Evolutionary conservation across 441 rosid genomes (phyloP).

Genomic region (Dalechampia spathulata): DNA sequence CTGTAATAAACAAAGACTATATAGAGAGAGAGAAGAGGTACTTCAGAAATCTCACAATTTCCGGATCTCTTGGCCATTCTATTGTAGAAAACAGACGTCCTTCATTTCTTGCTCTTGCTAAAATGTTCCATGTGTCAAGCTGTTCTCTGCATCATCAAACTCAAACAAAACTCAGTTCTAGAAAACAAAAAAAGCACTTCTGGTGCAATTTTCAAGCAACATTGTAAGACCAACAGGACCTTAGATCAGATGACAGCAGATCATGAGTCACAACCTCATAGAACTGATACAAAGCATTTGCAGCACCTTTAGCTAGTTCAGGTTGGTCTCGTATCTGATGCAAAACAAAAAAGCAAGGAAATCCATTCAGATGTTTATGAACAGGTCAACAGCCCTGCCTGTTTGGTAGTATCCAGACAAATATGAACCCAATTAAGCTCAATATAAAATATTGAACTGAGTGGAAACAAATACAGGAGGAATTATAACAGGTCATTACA

Average conservation of each 20-base stretch:
- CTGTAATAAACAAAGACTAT: constrained; percentile 15
- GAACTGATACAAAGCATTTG: constrained; percentile 69
- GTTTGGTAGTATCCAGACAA: neutral
- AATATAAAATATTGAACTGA: neutral
- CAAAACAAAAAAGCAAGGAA: constrained; percentile 4
- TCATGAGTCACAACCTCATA: constrained; percentile 94
- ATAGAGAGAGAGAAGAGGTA: neutral
- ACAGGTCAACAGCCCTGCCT: neutral
- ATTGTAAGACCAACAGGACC: constrained; percentile 35
- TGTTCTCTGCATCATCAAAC: constrained; percentile 61
- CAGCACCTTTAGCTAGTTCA: constrained; percentile 81
- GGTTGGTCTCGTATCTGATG: constrained; percentile 74
- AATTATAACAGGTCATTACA: no score
- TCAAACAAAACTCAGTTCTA: constrained; percentile 8
- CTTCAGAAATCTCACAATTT: constrained; percentile 50
- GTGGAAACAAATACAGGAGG: neutral
- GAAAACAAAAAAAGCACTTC: constrained; percentile 3
- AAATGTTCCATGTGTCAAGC: constrained; percentile 95
- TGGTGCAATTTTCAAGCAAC: constrained; percentile 7
- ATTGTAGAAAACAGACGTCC: constrained; percentile 81
- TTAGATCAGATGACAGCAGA: constrained; percentile 69
- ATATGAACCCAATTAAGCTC: neutral
- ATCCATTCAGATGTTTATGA: neutral
- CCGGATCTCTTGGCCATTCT: constrained; percentile 94
- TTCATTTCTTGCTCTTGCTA: constrained; percentile 83